These are phyloP conservation scores for Nicotiana noctiflora DNA, from an alignment of 257 asterid species.

Conservation along the genomic window DNA sequence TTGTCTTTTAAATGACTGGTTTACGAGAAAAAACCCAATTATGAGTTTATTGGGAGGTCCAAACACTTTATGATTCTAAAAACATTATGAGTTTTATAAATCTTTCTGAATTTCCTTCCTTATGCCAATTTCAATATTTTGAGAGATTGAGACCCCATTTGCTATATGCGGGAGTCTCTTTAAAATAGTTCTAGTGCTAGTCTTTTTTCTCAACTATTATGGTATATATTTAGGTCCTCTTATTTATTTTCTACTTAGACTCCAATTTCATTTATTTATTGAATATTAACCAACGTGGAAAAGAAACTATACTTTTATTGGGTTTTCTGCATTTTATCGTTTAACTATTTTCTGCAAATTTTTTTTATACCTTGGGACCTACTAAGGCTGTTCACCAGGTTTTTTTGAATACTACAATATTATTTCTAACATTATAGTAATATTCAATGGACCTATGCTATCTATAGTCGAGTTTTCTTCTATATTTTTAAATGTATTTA, in stretches of 20 bases:
- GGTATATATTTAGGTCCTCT: slow-evolving; percentile 30
- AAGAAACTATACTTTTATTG: background rate
- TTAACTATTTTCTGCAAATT: background rate
- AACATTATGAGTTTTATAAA: slow-evolving; percentile 52
- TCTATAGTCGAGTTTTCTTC: background rate
- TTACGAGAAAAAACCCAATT: slow-evolving; percentile 17
- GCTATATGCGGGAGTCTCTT: background rate
- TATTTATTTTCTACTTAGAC: slow-evolving; percentile 4
- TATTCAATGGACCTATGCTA: background rate
- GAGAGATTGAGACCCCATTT: background rate
- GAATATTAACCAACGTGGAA: slow-evolving; percentile 8
- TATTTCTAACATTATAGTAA: background rate
- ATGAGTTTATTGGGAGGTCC: slow-evolving; percentile 38
- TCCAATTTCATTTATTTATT: background rate
- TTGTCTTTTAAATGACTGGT: too few species aligned
- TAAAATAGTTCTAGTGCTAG: background rate
- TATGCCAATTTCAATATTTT: background rate
- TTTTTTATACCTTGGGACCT: background rate
- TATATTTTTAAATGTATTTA: background rate
- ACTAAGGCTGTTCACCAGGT: background rate
- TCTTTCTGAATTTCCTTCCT: slow-evolving; percentile 39
- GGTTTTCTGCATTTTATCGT: background rate
- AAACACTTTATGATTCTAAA: slow-evolving; percentile 39
- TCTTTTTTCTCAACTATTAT: slow-evolving; percentile 30
- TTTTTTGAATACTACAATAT: background rate